Base-by-base conservation (phyloP, 495 filamentous ascomycete species). In the Penicillium egyptiacum region DNA sequence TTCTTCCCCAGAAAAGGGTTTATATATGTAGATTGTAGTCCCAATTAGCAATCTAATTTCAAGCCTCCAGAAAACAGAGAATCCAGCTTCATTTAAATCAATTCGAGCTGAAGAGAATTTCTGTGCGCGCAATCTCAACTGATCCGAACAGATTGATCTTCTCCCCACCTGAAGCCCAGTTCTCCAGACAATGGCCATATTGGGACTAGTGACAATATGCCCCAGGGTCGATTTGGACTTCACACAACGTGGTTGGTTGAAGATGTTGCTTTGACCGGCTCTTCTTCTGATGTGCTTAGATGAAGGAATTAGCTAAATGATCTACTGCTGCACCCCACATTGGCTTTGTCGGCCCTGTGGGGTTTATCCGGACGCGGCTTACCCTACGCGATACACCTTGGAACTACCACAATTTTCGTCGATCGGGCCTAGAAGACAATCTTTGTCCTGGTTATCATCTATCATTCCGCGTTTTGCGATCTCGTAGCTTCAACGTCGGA, bases 141-240 rank as follows among this genome's bases (percentile, higher is more conserved):
- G 35, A 30, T 51, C 25, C 51, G 45, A 48, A 43, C 55, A 31
- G 41, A 40, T 1, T 7, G 33, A 30, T 55, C 17, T 23, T 33
- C 30, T 23, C 49, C 28, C 59, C 60, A 63, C 59, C 31, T 11
- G 23, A 41, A 40, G 22, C 42, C 40, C 35, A 33, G n/a, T 53
- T 69, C 66, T 69, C 66, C 52, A 59, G 59, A 58, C 33, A 67
- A 48, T 67, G 12, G 59, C 66, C 50, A 6, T 35, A 63, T 67
- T 57, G 30, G 66, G 64, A 62, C 55, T 69, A 69, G 66, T 58
- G 58, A 19, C 50, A 42, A 22, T 45, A 52, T 28, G 28, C 55
- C 37, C 41, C 19, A 11, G 57, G 25, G 35, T 22, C 31, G 35
- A 33, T n/a, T n/a, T 8, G 25, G 16, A 43, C 14, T 12, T 37